Evolutionary conservation across 2,329 filamentous ascomycete species (phyloP), one percentile per base, ranked within the genome.

Genomic region (Didymella pinodella): DNA sequence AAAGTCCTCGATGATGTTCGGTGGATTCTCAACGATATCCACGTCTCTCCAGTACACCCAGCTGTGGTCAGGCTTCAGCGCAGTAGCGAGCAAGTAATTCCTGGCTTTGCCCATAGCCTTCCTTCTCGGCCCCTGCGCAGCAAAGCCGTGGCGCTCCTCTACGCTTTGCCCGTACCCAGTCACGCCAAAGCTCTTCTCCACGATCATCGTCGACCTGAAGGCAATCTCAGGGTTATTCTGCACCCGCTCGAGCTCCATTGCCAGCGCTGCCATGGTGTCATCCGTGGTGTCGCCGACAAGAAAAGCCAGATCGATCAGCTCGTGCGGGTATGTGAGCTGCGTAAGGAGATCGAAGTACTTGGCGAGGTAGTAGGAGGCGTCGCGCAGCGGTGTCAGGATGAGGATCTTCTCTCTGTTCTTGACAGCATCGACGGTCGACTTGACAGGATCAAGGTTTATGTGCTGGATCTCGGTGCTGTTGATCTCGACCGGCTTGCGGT

Each of bases 21-120:
- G 85, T 1, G 94, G 92, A 75, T 90, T 96, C 74, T 99, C 93
- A 46, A 91, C 88, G 69, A 99, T 97, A 77, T 99, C 95, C 48
- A 97, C 93, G 76, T 99, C 95, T 60, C 95, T 88, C 95, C 95
- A 99, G 78, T 97, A 98, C 8, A 98, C 93, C 95, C 95, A 99
- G 8, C 93, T 94, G 76, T 99, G 95, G 62, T 98, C 93, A 0
- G 93, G 88, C 81, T 96, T 96, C 70, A 99, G 76, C 3, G 95
- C 90, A 0, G 92, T 84, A 31, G 88, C 86, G 2, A 99, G 86
- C 20, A 99, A 84, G 77, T 96, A 99, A 77, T 99, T 99, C 68
- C 95, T 87, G 28, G 95, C 95, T 67, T 85, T 88, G 45, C 90
- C 95, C 86, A 99, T 93, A 34, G 90, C 88, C 80, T 94, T 98